These are phyloP conservation scores for Trypanosoma vivax DNA, from an alignment of 208 protist genomes.

Conservation along the genomic window DNA sequence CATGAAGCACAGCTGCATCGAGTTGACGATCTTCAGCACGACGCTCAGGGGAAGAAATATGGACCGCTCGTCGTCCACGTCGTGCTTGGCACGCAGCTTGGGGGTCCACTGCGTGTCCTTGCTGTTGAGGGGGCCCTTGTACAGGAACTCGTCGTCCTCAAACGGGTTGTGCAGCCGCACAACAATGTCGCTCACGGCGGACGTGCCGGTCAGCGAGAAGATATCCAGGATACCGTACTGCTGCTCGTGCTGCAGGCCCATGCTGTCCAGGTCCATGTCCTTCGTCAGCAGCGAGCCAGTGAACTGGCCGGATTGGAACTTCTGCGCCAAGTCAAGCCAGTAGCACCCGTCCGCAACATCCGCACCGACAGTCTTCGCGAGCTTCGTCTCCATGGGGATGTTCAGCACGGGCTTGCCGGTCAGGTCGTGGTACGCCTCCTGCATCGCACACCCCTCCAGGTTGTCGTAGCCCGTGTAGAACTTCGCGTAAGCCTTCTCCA, in stretches of 20 bases:
- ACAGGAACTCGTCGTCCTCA: constrained; percentile 59
- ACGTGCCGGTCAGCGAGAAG: constrained; percentile 64
- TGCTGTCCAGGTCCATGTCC: constrained; percentile 40
- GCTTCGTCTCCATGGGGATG: constrained; percentile 26
- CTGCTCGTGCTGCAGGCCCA: constrained; percentile 66
- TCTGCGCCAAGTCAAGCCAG: constrained; percentile 62
- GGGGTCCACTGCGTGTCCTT: constrained; percentile 36
- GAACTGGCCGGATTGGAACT: constrained; percentile 50
- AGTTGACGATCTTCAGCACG: constrained; percentile 30
- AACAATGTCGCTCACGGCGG: constrained; percentile 48
- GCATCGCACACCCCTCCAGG: constrained; percentile 40
- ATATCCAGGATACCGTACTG: constrained; percentile 79
- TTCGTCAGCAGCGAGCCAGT: constrained; percentile 52
- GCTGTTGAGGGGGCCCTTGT: constrained; percentile 40
- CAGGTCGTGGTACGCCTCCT: constrained; percentile 62
- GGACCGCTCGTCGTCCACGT: constrained; percentile 22
- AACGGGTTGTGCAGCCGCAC: constrained; percentile 75
- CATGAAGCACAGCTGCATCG: constrained; percentile 38
- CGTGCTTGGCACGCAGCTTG: constrained; percentile 17
- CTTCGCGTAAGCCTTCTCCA: constrained; percentile 82
- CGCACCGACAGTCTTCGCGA: constrained; percentile 27
- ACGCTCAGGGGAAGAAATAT: constrained; percentile 33
- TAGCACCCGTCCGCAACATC: constrained; percentile 34
- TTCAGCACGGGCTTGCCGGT: constrained; percentile 44
- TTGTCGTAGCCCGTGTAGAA: constrained; percentile 73